Percentiles rank a stretch among this genome's conserved stretches.
These are phyloP conservation scores for Russula vinacea DNA, from an alignment of 768 basidiomycete species.

Conservation along the genomic window DNA sequence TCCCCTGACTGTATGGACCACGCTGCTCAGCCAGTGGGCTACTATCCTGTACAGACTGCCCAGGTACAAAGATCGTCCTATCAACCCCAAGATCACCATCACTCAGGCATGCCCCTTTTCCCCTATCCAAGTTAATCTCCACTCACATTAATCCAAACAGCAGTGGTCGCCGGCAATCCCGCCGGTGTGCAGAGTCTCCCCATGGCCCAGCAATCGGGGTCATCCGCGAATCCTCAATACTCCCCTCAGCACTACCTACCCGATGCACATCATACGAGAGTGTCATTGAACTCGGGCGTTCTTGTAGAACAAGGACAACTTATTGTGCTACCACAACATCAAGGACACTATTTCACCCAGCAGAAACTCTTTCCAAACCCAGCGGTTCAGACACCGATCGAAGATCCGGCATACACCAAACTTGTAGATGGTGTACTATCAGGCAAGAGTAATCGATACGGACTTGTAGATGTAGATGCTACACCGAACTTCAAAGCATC, in stretches of 20 bases:
- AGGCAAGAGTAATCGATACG: too few species aligned
- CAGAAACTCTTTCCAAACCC: conserved; percentile 22
- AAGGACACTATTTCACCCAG: conserved; percentile 1
- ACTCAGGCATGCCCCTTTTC: conserved; percentile 15
- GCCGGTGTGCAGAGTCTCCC: background rate
- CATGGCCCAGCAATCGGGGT: conserved; percentile 23
- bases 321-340: conserved; percentile 25
- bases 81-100: conserved; percentile 10
- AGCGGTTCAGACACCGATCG: conserved; percentile 13
- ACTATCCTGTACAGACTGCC: conserved; percentile 8
- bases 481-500: too few species aligned
- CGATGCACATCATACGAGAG: conserved; percentile 10
- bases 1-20: conserved; percentile 11
- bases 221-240: conserved; percentile 18
- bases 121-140: background rate
- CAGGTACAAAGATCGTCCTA: conserved; percentile 18
- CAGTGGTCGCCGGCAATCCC: conserved; percentile 3
- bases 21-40: conserved; percentile 7
- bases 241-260: conserved; percentile 18
- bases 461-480: too few species aligned
- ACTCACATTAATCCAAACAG: conserved; percentile 6
- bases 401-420: too few species aligned
- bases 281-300: conserved; percentile 22
- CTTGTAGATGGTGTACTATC: too few species aligned
- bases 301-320: conserved; percentile 27